These are phyloP conservation scores for Panicum miliaceum DNA, from an alignment of 176 grass and related monocot species.

Conservation along the genomic window DNA sequence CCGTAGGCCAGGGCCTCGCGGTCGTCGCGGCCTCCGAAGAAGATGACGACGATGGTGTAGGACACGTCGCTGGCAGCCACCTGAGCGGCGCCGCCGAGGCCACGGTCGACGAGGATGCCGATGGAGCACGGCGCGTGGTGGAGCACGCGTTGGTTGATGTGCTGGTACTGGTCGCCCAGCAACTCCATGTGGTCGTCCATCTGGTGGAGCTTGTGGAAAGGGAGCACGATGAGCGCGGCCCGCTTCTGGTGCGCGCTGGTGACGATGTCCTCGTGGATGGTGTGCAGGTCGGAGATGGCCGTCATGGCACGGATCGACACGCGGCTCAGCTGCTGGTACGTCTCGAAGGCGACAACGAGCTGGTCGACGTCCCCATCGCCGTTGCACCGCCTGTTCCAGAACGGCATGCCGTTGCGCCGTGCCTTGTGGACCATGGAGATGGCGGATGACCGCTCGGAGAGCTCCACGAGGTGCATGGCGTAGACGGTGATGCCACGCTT, in stretches of 20 bases:
- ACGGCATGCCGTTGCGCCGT: conserved; percentile 62
- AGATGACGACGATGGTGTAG: conserved; percentile 51
- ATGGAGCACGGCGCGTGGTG: conserved; percentile 56
- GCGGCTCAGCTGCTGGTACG: conserved; percentile 58
- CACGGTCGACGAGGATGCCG: conserved; percentile 60
- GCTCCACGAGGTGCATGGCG: conserved; percentile 68
- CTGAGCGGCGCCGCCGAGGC: conserved; percentile 51
- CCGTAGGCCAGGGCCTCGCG: conserved; percentile 71
- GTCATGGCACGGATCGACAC: conserved; percentile 65
- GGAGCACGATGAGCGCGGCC: conserved; percentile 59
- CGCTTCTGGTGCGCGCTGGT: conserved; percentile 61
- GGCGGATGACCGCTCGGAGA: conserved; percentile 61
- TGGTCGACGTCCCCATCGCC: conserved; percentile 32
- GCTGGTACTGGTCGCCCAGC: conserved; percentile 54
- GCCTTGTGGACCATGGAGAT: conserved; percentile 67
- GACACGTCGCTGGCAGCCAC: conserved; percentile 56
- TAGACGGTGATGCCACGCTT: conserved; percentile 56
- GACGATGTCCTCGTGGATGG: conserved; percentile 69
- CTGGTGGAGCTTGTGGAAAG: conserved; percentile 66
- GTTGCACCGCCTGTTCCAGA: conserved; percentile 52
- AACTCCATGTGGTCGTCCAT: conserved; percentile 63
- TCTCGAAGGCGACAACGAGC: conserved; percentile 66
- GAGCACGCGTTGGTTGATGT: conserved; percentile 60
- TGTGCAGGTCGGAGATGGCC: conserved; percentile 63
- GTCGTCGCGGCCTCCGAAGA: conserved; percentile 82